Conservation (phyloP, 305 asterid species). For the Salvia sclarea region DNA sequence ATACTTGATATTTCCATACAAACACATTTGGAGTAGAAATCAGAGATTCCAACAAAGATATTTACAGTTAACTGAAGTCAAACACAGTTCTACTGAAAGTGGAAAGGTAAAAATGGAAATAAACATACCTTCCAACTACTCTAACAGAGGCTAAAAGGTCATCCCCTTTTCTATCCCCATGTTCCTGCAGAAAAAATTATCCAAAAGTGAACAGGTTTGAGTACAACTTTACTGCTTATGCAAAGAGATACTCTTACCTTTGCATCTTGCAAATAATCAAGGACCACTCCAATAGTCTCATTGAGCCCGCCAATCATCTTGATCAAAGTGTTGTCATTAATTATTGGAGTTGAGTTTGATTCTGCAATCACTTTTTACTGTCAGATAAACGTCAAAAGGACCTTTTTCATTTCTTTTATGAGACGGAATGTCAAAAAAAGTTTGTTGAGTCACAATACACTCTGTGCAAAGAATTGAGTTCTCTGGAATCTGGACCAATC, state of each 20-base stretch:
- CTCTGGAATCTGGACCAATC: background rate
- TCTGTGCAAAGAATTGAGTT: background rate
- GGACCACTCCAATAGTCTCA: constrained; percentile 67
- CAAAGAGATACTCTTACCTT: constrained; percentile 49
- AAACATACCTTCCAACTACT: constrained; percentile 69
- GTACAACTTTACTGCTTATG: constrained; percentile 3
- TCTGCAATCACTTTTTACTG: constrained; percentile 39
- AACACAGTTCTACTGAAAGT: constrained; percentile 1
- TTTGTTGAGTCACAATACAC: background rate
- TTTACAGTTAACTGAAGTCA: constrained; percentile 18
- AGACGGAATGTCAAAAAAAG: background rate
- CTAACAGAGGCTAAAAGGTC: constrained; percentile 93
- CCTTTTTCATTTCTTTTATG: background rate
- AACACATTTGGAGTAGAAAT: background rate
- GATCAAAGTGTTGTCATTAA: constrained; percentile 56
- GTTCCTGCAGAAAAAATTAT: constrained; percentile 58
- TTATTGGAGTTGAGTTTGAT: constrained; percentile 41
- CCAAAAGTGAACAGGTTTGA: constrained; percentile 25
- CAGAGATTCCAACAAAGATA: background rate
- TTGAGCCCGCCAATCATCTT: constrained; percentile 76
- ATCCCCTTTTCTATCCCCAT: constrained; percentile 76
- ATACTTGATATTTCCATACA: constrained; percentile 1
- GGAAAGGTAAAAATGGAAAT: constrained; percentile 12
- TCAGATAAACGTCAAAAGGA: constrained; percentile 27
- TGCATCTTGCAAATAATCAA: constrained; percentile 86